A percentile compares a stretch with the other conserved stretches of the same genome.
phyloP scores from a whole-genome alignment of 108 stramenopile genomes.

The Skeletonema grethae region DNA sequence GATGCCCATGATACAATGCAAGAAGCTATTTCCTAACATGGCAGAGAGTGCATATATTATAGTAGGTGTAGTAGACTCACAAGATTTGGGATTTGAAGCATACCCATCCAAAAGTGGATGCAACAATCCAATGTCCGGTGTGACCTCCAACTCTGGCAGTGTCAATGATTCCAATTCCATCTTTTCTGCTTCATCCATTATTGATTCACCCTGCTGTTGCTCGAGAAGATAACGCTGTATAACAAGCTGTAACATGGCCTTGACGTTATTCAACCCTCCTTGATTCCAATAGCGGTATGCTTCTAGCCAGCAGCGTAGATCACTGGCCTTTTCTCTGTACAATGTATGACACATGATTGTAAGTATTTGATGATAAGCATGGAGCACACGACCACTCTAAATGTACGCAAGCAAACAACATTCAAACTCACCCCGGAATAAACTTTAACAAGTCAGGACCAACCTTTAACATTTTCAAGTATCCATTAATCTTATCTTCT shows the following conservation, averaged over 20 bases:
- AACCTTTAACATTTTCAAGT: constrained; percentile 82
- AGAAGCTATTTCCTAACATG: background rate
- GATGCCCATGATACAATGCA: background rate
- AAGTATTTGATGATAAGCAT: too few relatives aligned
- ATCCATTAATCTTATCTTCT: constrained; percentile 82
- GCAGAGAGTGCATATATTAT: background rate
- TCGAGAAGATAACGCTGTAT: constrained; percentile 25
- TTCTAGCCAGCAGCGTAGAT: constrained; percentile 84
- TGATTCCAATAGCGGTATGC: constrained; percentile 90
- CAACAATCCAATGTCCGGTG: constrained; percentile 79
- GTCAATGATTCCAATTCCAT: constrained; percentile 23
- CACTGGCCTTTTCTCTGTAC: constrained; percentile 69
- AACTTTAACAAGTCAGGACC: constrained; percentile 81
- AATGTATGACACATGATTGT: background rate
- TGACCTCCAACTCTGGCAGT: constrained; percentile 61
- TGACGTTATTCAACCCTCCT: constrained; percentile 66
- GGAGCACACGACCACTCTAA: too few relatives aligned
- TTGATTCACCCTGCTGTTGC: background rate
- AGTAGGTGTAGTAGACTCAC: background rate
- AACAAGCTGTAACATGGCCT: constrained; percentile 61
- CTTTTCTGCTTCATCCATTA: background rate
- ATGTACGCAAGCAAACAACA: background rate
- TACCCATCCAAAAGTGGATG: constrained; percentile 58
- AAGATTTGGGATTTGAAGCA: constrained; percentile 30
- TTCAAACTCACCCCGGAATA: constrained; percentile 54